Percentiles rank a stretch among this genome's conserved stretches.
These are phyloP conservation scores for Pulicaria dysenterica DNA, from an alignment of 129 eudicot genomes.

Conservation along the genomic window DNA sequence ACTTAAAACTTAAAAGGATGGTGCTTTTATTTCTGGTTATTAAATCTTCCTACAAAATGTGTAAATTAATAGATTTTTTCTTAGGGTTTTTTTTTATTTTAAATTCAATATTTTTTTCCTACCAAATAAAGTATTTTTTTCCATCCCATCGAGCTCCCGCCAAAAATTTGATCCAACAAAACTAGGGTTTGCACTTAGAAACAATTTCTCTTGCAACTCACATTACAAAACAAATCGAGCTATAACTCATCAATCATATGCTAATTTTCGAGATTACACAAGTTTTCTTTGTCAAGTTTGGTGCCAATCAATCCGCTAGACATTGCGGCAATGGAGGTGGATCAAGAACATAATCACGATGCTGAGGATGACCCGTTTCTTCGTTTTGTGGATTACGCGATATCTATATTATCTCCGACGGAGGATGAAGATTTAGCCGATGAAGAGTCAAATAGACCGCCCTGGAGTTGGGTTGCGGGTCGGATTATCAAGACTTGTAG, in stretches of 20 bases:
- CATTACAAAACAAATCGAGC: not conserved
- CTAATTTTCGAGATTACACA: not conserved
- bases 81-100: no score
- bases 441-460: slow-evolving; percentile 40
- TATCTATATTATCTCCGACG: slow-evolving; percentile 50
- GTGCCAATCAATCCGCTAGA: slow-evolving; percentile 7
- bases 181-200: slow-evolving; percentile 15
- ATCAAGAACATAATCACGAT: slow-evolving; percentile 26
- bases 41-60: no score
- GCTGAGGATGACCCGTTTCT: slow-evolving; percentile 65
- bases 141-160: slow-evolving; percentile 13
- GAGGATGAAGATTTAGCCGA: slow-evolving; percentile 39
- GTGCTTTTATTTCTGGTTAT: no score
- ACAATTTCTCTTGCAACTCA: not conserved
- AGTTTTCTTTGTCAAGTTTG: not conserved
- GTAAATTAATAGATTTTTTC: no score
- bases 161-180: not conserved
- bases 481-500: slow-evolving; percentile 80
- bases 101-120: not conserved
- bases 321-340: slow-evolving; percentile 53
- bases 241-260: not conserved
- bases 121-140: not conserved
- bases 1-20: no score
- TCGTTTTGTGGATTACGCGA: slow-evolving; percentile 69
- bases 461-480: slow-evolving; percentile 86